These are phyloP conservation scores for Drechslerella dactyloides DNA, from an alignment of 2,329 filamentous ascomycete genomes.

Conservation along the genomic window DNA sequence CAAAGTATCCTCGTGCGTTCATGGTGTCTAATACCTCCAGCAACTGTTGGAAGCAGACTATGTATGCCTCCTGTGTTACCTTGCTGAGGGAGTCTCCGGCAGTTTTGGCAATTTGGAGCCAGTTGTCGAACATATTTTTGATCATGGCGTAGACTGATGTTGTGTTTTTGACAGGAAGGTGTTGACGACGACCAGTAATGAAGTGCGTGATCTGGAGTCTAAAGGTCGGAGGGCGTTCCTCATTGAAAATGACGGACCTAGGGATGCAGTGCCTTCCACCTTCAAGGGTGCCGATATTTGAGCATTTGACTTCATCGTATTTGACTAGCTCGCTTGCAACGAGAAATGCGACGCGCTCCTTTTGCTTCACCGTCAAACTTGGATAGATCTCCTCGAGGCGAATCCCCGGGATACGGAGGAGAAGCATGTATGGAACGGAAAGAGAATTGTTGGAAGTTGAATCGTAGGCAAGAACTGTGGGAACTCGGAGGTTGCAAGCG, in stretches of 20 bases:
- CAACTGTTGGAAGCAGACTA: constrained; percentile 19
- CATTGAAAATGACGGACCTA: constrained; percentile 1
- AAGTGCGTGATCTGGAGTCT: constrained; percentile 4
- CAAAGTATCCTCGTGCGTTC: constrained; percentile 33
- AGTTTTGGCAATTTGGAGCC: constrained; percentile 5
- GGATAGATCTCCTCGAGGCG: constrained; percentile 46
- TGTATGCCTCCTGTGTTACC: constrained; percentile 3
- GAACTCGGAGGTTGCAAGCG: constrained; percentile 13
- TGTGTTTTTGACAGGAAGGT: constrained; percentile 18
- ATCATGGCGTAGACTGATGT: constrained; percentile 22
- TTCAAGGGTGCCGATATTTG: constrained; percentile 12
- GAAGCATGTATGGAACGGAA: constrained; percentile 42
- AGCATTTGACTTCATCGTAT: constrained; percentile 14
- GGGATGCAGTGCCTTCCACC: constrained; percentile 6
- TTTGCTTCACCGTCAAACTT: constrained; percentile 34
- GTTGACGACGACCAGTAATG: constrained; percentile 15
- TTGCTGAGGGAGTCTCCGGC: not conserved
- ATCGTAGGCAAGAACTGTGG: constrained; percentile 35
- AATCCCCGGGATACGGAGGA: constrained; percentile 31
- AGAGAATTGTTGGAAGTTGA: constrained; percentile 32
- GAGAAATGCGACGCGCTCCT: constrained; percentile 33
- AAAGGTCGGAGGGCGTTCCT: constrained; percentile 17
- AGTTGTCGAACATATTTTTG: constrained; percentile 32
- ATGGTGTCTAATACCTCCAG: constrained; percentile 26
- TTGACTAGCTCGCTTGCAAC: constrained; percentile 21